Evolutionary conservation across 345 rosid genomes (phyloP), one percentile per base, ranked within the genome.

Genomic region (Eucalyptus microcorys): DNA sequence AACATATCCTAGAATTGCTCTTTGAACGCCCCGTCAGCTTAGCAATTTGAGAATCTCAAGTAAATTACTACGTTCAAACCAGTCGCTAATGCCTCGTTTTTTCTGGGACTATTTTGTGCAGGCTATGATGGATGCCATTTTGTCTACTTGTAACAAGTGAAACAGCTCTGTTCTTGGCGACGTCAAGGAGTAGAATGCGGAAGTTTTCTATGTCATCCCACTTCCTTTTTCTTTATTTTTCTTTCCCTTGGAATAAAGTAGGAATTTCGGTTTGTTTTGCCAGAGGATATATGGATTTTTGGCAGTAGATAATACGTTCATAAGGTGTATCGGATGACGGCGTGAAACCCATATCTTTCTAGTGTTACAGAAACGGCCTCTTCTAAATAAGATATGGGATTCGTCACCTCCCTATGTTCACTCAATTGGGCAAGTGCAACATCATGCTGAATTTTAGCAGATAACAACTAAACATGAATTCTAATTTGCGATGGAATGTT

Each of bases 61-160:
- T 71, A 10, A 71, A 2, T 71, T 3, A 4, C 10, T 68, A 17
- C 24, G 80, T 68, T 16, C 57, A 19, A 37, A 37, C 83, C 83
- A 76, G 47, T 76, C 7, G 83, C 4, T 76, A 37, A 76, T 37
- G 47, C 83, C 15, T 76, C 83, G 13, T 22, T 37, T 59, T 34
- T 5, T 6, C 87, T 86, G 87, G 61, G 22, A 34, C 87, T 5
- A 49, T 47, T 52, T 34, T 13, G 42, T 52, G 87, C 94, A 95
- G 96, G 96, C 90, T 94, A 89, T 90, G 92, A 93, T 89, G 95
- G 94, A 49, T 95, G 96, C 93, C 95, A 93, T 91, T 95, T 90
- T 90, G 86, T 30, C 26, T 90, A 87, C 88, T 19, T 87, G 45
- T 92, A 79, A 88, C 26, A 24, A 81, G 45, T 43, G 64, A 90